A percentile compares a stretch with the other conserved stretches of the same genome.
Evolutionary conservation across 176 grass and related monocot species (phyloP).

Genomic region (Lolium multiflorum): DNA sequence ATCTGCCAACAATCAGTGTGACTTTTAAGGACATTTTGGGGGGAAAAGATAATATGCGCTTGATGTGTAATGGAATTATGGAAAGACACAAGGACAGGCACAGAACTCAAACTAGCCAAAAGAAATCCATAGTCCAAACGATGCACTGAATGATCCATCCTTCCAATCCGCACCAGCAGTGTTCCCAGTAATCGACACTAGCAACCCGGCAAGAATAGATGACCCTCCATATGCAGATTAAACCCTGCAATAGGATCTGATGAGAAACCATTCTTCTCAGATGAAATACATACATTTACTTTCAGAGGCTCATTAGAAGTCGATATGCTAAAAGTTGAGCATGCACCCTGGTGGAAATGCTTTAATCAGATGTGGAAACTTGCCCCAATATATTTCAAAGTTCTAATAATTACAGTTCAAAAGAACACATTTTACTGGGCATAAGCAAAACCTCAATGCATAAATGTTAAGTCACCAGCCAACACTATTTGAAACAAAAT

Average conservation of each 20-base stretch:
- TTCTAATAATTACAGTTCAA: neutral
- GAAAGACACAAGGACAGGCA: neutral
- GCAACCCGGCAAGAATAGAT: neutral
- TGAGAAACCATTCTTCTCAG: conserved; percentile 4
- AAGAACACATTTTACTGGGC: neutral
- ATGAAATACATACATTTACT: neutral
- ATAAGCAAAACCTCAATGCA: neutral
- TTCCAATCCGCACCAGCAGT: neutral
- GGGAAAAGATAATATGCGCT: neutral
- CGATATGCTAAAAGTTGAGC: neutral
- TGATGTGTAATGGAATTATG: neutral
- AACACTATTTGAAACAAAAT: neutral
- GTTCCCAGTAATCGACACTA: neutral
- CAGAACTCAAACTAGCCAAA: neutral
- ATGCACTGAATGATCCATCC: neutral
- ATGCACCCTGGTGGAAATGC: neutral
- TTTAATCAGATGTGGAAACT: neutral
- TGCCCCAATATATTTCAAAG: neutral
- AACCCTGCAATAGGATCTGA: neutral
- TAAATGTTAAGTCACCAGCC: neutral
- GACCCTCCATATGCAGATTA: neutral
- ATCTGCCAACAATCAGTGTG: neutral
- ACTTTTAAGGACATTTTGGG: neutral
- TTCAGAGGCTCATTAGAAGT: neutral
- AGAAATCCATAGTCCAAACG: neutral